phyloP scores from a whole-genome alignment of 371 early-diverging fungal genomes.

The Mucor circinelloides region DNA sequence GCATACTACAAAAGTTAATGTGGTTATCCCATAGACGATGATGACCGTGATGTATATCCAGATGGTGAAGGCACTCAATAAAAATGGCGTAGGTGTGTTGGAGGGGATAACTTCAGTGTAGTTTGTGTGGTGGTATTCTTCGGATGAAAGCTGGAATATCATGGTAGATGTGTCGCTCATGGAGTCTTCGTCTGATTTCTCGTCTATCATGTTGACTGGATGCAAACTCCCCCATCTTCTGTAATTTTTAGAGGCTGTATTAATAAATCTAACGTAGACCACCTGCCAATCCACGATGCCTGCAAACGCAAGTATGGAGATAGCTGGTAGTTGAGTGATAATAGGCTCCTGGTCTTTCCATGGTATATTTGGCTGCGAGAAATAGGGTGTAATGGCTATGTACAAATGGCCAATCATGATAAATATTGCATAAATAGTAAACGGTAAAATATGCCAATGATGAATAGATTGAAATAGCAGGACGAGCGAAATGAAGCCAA shows the following conservation, averaged over 20 bases:
- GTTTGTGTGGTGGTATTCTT: not conserved
- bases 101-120: not conserved
- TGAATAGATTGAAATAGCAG: not conserved
- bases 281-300: conserved; percentile 31
- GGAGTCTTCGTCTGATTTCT: conserved; percentile 1
- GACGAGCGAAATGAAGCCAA: not conserved
- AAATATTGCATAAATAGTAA: conserved; percentile 9
- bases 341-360: conserved; percentile 25
- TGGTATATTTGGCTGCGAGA: conserved; percentile 4
- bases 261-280: conserved; percentile 26
- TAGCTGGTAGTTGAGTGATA: conserved; percentile 25
- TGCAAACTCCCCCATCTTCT: conserved; percentile 29
- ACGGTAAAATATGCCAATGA: conserved; percentile 15
- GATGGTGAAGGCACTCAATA: conserved; percentile 10
- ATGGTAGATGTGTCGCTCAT: not conserved
- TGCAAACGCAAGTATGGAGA: conserved; percentile 32
- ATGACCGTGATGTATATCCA: conserved; percentile 24
- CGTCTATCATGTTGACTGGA: conserved; percentile 15
- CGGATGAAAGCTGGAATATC: not conserved
- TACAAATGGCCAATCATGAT: not conserved
- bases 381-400: not conserved
- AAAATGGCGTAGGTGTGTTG: not conserved
- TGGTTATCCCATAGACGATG: conserved; percentile 13
- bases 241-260: conserved; percentile 20
- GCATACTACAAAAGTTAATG: conserved; percentile 19